Evolutionary conservation across 495 filamentous ascomycete genomes (phyloP).

Genomic region (Chaetomidium leptoderma): DNA sequence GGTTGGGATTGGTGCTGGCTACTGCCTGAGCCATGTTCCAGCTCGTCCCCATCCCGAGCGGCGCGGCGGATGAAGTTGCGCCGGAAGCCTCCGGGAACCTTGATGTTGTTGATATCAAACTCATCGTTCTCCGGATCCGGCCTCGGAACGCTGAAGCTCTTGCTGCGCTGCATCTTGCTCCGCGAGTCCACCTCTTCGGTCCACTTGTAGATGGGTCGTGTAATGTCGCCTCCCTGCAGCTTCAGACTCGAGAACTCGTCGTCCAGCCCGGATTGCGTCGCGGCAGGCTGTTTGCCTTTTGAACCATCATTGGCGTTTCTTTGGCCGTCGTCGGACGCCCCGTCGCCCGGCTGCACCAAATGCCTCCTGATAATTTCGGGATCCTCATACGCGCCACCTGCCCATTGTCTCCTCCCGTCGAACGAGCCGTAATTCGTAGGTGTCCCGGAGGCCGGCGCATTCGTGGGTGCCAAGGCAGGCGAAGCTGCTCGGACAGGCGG

Average conservation of each 20-base stretch:
- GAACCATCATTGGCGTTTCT: slow-evolving; percentile 37
- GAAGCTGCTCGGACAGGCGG: slow-evolving; percentile 43
- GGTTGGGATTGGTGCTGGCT: slow-evolving; percentile 41
- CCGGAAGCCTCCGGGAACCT: slow-evolving; percentile 87
- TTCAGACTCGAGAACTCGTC: slow-evolving; percentile 84
- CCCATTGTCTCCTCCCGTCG: slow-evolving; percentile 52
- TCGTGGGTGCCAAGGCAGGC: slow-evolving; percentile 37
- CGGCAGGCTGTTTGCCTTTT: slow-evolving; percentile 48
- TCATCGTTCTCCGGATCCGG: slow-evolving; percentile 72
- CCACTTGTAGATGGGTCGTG: slow-evolving; percentile 89
- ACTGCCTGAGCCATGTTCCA: slow-evolving; percentile 40
- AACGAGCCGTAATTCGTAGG: slow-evolving; percentile 77
- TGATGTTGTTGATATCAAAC: slow-evolving; percentile 81
- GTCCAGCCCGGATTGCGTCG: slow-evolving; percentile 40
- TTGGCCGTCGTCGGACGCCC: slow-evolving; percentile 36
- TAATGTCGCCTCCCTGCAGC: slow-evolving; percentile 91
- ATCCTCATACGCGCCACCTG: slow-evolving; percentile 62
- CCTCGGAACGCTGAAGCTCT: slow-evolving; percentile 75
- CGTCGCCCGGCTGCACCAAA: slow-evolving; percentile 63
- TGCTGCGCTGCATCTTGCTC: slow-evolving; percentile 61
- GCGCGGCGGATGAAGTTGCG: slow-evolving; percentile 76
- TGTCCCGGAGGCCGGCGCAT: slow-evolving; percentile 45
- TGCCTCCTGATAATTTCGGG: slow-evolving; percentile 77
- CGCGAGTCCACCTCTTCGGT: slow-evolving; percentile 72
- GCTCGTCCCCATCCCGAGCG: slow-evolving; percentile 51